phyloP scores from a whole-genome alignment of 768 basidiomycete genomes.

The Pleurotus tuoliensis region DNA sequence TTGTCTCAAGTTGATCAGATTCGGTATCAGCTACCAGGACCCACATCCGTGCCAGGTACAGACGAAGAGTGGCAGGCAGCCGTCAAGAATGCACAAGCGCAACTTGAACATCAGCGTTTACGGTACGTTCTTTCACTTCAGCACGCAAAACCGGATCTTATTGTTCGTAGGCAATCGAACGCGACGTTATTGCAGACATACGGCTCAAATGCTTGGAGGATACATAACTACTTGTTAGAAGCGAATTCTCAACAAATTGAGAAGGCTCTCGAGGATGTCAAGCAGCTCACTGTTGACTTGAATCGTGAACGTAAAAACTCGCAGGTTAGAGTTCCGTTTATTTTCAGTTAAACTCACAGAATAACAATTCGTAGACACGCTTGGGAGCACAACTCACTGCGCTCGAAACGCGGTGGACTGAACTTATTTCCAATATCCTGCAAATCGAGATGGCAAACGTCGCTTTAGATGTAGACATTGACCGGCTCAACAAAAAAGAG shows the following conservation, averaged over 20 bases:
- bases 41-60: conserved; percentile 54
- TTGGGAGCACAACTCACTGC: conserved; percentile 75
- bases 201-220: conserved; percentile 87
- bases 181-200: conserved; percentile 79
- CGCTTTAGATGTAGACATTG: conserved; percentile 81
- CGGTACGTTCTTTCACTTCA: conserved; percentile 43
- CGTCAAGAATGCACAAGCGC: conserved; percentile 72
- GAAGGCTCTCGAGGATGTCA: conserved; percentile 69
- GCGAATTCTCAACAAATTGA: conserved; percentile 70
- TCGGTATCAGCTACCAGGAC: conserved; percentile 73
- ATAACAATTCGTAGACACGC: conserved; percentile 47
- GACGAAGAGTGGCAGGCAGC: conserved; percentile 77
- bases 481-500: conserved; percentile 52
- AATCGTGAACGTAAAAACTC: conserved; percentile 86
- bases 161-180: conserved; percentile 66
- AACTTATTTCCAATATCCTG: conserved; percentile 83
- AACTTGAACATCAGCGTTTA: conserved; percentile 81
- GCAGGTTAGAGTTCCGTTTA: conserved; percentile 48
- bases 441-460: conserved; percentile 96
- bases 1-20: conserved; percentile 65
- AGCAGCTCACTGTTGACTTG: conserved; percentile 75
- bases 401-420: conserved; percentile 89
- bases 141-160: conserved; percentile 11
- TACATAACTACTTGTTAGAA: conserved; percentile 87
- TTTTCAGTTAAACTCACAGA: neutral